Evolutionary conservation across 345 rosid species (phyloP).

Genomic region (Limnanthes douglasii): DNA sequence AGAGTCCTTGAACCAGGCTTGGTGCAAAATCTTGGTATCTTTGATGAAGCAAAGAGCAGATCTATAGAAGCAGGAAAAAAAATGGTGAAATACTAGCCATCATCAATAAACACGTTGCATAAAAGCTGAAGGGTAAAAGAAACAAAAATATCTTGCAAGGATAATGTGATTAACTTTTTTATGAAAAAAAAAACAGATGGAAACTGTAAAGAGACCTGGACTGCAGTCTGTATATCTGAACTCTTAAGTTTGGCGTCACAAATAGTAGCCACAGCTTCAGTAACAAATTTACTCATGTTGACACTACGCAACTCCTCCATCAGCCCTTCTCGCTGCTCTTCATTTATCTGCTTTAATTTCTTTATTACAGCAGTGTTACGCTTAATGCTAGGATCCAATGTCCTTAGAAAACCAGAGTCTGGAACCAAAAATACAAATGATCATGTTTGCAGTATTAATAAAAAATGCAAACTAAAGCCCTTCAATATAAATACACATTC

Average conservation of each 20-base stretch:
- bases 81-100: slow-evolving; percentile 1
- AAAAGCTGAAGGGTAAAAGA: no score
- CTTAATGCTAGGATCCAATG: slow-evolving; percentile 88
- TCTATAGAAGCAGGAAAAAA: slow-evolving; percentile 21
- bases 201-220: slow-evolving; percentile 41
- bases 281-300: slow-evolving; percentile 86
- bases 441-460: slow-evolving; percentile 16
- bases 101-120: background rate
- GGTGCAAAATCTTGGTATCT: slow-evolving; percentile 93
- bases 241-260: slow-evolving; percentile 94
- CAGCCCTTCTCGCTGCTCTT: slow-evolving; percentile 79
- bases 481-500: slow-evolving; percentile 1
- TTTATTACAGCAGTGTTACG: slow-evolving; percentile 92
- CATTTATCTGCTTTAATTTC: slow-evolving; percentile 86
- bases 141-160: background rate
- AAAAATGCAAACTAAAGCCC: slow-evolving; percentile 7
- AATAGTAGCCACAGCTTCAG: slow-evolving; percentile 87
- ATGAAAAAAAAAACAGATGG: background rate
- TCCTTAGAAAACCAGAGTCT: slow-evolving; percentile 79
- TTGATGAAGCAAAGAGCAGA: slow-evolving; percentile 97
- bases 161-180: background rate
- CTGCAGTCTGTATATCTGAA: slow-evolving; percentile 91
- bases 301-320: slow-evolving; percentile 79
- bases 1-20: slow-evolving; percentile 68
- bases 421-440: slow-evolving; percentile 17